Conservation (phyloP, 345 rosid genomes). For the Ceriops zippeliana region DNA sequence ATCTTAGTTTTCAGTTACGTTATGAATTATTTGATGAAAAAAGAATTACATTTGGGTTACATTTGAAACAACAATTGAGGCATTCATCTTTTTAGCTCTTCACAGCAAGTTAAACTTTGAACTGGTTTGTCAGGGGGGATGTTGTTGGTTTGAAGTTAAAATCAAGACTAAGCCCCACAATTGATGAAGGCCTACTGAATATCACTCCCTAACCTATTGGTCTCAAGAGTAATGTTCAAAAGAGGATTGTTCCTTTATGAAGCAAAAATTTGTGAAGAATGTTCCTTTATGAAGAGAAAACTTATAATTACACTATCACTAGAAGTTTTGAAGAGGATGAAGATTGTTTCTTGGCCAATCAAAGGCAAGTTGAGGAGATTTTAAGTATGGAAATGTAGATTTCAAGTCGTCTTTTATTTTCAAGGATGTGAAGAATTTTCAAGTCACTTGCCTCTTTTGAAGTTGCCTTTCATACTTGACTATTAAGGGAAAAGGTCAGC, state of each 20-base stretch:
- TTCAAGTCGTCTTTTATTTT: slow-evolving; percentile 65
- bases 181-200: slow-evolving; percentile 66
- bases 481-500: slow-evolving; percentile 66
- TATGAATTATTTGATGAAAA: slow-evolving; percentile 10
- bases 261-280: slow-evolving; percentile 58
- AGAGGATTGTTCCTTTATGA: slow-evolving; percentile 61
- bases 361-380: slow-evolving; percentile 49
- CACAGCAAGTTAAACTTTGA: slow-evolving; percentile 53
- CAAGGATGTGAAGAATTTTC: slow-evolving; percentile 64
- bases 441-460: slow-evolving; percentile 73
- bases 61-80: slow-evolving; percentile 24
- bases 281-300: slow-evolving; percentile 57
- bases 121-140: slow-evolving; percentile 96
- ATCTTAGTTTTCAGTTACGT: neutral
- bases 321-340: slow-evolving; percentile 70
- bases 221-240: slow-evolving; percentile 49
- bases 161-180: slow-evolving; percentile 87
- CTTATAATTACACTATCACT: slow-evolving; percentile 51
- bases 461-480: slow-evolving; percentile 66
- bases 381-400: slow-evolving; percentile 48
- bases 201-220: slow-evolving; percentile 60
- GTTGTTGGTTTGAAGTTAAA: slow-evolving; percentile 97
- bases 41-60: slow-evolving; percentile 12
- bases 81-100: slow-evolving; percentile 27
- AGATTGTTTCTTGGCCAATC: slow-evolving; percentile 43